These are phyloP conservation scores for Fusarium sp. DNA, from an alignment of 2,329 filamentous ascomycete genomes.

Conservation along the genomic window DNA sequence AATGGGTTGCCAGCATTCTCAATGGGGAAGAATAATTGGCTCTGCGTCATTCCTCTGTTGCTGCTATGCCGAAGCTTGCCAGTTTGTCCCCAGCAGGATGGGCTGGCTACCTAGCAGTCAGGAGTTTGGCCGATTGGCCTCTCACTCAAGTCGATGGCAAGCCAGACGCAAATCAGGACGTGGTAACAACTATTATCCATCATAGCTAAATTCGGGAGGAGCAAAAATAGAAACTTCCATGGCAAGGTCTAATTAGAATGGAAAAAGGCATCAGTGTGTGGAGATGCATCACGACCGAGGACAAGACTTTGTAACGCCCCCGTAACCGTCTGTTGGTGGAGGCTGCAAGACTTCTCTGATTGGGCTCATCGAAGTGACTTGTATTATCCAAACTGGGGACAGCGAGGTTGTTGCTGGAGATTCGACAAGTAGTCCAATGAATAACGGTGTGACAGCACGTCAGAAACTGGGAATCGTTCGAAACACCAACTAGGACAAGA, in stretches of 20 bases:
- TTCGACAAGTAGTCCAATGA: slow-evolving; percentile 13
- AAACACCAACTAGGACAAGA: neutral
- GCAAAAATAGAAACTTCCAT: slow-evolving; percentile 40
- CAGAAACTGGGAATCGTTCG: neutral
- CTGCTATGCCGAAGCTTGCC: slow-evolving; percentile 41
- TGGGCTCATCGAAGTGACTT: slow-evolving; percentile 3
- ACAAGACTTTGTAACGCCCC: slow-evolving; percentile 20
- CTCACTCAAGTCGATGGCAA: slow-evolving; percentile 25
- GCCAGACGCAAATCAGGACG: slow-evolving; percentile 16
- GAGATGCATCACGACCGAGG: slow-evolving; percentile 27
- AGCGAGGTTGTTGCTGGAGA: neutral
- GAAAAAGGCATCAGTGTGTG: slow-evolving; percentile 30
- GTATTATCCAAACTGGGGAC: slow-evolving; percentile 4
- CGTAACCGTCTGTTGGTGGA: slow-evolving; percentile 12
- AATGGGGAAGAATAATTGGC: slow-evolving; percentile 22
- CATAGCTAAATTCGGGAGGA: slow-evolving; percentile 2
- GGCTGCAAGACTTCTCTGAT: neutral
- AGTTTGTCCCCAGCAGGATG: slow-evolving; percentile 30
- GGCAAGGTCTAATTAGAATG: slow-evolving; percentile 17
- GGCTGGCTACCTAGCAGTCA: too few species aligned
- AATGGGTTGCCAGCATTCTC: slow-evolving; percentile 12
- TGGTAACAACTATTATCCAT: slow-evolving; percentile 6
- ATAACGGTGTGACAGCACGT: slow-evolving; percentile 22
- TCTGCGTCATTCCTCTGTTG: slow-evolving; percentile 16
- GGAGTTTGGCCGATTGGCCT: slow-evolving; percentile 32